These are phyloP conservation scores for Phylloporus rhodoxanthus DNA, from an alignment of 768 basidiomycete genomes.

Conservation along the genomic window DNA sequence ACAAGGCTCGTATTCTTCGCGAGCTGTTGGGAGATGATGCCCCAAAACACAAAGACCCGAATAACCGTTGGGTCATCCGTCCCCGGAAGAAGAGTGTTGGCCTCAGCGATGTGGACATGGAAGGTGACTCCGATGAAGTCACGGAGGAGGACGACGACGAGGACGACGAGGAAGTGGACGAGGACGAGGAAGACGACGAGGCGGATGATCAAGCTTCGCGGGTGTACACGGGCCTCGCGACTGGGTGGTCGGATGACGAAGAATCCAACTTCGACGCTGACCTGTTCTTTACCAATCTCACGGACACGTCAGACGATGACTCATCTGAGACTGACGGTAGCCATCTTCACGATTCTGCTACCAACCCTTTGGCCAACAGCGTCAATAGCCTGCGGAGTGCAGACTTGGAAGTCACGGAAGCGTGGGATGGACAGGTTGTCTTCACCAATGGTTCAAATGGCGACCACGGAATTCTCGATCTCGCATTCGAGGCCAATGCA, in stretches of 20 bases:
- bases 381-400: constrained; percentile 32
- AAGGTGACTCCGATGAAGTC: constrained; percentile 50
- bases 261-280: constrained; percentile 80
- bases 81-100: constrained; percentile 69
- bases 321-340: constrained; percentile 41
- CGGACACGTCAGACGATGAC: constrained; percentile 43
- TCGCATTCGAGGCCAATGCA: constrained; percentile 64
- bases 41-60: constrained; percentile 36
- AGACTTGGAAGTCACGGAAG: constrained; percentile 59
- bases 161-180: constrained; percentile 30
- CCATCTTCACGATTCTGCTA: constrained; percentile 36
- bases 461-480: constrained; percentile 49
- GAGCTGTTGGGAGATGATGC: constrained; percentile 54
- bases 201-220: constrained; percentile 38
- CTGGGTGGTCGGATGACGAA: constrained; percentile 74
- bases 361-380: constrained; percentile 21
- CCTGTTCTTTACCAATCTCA: constrained; percentile 75
- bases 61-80: constrained; percentile 62
- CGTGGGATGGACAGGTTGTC: constrained; percentile 71
- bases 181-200: constrained; percentile 42
- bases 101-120: constrained; percentile 57
- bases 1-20: constrained; percentile 51
- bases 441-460: constrained; percentile 61
- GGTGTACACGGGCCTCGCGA: constrained; percentile 58
- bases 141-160: constrained; percentile 60